phyloP scores from a whole-genome alignment of 2,329 filamentous ascomycete species.

The Aspergillus tubingensis region DNA sequence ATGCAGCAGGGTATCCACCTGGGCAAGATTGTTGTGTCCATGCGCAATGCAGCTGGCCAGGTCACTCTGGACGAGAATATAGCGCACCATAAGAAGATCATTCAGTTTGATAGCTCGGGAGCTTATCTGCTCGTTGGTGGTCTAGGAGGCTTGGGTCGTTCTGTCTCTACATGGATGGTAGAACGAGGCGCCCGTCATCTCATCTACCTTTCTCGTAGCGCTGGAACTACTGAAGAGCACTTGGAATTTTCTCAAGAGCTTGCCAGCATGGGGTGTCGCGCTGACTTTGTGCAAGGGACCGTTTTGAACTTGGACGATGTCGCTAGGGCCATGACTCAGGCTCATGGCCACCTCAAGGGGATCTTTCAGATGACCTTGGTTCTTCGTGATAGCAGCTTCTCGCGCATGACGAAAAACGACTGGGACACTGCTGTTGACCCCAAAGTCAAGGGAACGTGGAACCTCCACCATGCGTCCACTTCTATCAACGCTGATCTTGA shows the following conservation, averaged over 20 bases:
- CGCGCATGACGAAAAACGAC: slow-evolving; percentile 33
- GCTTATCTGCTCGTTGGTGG: slow-evolving; percentile 22
- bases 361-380: slow-evolving; percentile 27
- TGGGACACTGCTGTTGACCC: slow-evolving; percentile 32
- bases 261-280: neutral
- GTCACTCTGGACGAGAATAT: too few relatives aligned
- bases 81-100: too few relatives aligned
- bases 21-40: too few relatives aligned
- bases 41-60: too few relatives aligned
- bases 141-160: slow-evolving; percentile 18
- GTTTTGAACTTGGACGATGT: slow-evolving; percentile 11
- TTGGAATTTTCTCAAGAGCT: slow-evolving; percentile 12
- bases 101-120: neutral
- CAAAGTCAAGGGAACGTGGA: slow-evolving; percentile 37
- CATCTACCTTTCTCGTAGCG: slow-evolving; percentile 15
- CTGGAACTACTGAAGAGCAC: neutral
- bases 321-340: neutral
- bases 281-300: slow-evolving; percentile 6
- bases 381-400: neutral
- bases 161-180: slow-evolving; percentile 19
- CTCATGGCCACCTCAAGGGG: slow-evolving; percentile 10
- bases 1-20: too few relatives aligned
- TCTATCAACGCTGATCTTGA: slow-evolving; percentile 31
- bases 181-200: slow-evolving; percentile 17
- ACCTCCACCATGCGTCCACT: slow-evolving; percentile 26